A percentile compares a stretch with the other conserved stretches of the same genome.
phyloP scores from a whole-genome alignment of 495 filamentous ascomycete genomes.

The Aspergillus olivimuriae region DNA sequence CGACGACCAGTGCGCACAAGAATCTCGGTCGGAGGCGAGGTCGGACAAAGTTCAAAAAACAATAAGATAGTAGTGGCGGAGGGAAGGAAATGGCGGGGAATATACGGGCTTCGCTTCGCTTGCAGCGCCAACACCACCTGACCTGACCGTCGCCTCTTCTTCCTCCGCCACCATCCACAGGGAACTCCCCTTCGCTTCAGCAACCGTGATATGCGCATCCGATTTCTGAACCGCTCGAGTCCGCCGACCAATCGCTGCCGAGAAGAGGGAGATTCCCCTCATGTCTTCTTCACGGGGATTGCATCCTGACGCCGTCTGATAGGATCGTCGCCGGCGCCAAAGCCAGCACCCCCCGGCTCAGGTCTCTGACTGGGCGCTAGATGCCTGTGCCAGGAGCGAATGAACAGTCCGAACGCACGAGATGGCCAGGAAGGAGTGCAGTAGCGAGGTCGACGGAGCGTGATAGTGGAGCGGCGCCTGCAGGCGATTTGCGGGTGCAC shows the following conservation, averaged over 20 bases:
- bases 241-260: constrained; percentile 8
- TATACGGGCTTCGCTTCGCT: constrained; percentile 6
- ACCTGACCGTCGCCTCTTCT: background rate
- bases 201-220: constrained; percentile 5
- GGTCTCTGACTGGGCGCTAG: constrained; percentile 13
- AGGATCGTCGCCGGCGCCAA: background rate
- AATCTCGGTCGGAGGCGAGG: too few species aligned
- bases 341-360: constrained; percentile 1
- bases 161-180: too few species aligned
- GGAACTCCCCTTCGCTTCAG: too few species aligned
- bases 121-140: constrained; percentile 12
- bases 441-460: constrained; percentile 11
- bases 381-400: constrained; percentile 3
- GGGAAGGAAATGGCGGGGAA: constrained; percentile 5
- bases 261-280: constrained; percentile 2
- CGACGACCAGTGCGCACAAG: too few species aligned
- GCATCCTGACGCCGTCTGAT: background rate
- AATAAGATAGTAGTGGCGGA: background rate
- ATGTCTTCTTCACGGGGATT: constrained; percentile 15
- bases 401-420: constrained; percentile 5
- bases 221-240: constrained; percentile 5
- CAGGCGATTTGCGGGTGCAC: constrained; percentile 19
- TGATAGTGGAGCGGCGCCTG: constrained; percentile 15
- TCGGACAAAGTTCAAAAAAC: background rate
- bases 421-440: constrained; percentile 6